These are phyloP conservation scores for Penicillium flavigenum DNA, from an alignment of 495 filamentous ascomycete species.

Conservation along the genomic window DNA sequence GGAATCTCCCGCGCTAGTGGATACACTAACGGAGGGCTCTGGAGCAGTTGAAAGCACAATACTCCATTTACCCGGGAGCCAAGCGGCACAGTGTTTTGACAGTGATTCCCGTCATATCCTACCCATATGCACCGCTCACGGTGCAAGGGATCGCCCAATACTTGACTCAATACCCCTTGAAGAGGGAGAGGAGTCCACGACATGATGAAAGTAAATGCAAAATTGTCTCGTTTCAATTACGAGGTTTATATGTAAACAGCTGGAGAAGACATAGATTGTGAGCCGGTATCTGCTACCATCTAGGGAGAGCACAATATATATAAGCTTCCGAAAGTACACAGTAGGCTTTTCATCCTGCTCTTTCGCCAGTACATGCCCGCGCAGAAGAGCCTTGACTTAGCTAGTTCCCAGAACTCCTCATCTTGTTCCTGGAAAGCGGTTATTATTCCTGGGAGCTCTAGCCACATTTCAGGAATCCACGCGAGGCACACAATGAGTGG, in stretches of 20 bases:
- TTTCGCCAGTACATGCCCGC: neutral
- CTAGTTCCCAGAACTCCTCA: too few species aligned
- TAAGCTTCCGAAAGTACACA: neutral
- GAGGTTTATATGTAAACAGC: neutral
- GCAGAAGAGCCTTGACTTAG: too few species aligned
- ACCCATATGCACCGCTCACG: too few species aligned
- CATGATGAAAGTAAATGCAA: neutral
- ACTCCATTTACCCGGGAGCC: neutral
- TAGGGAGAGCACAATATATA: neutral
- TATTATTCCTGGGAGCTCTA: too few species aligned
- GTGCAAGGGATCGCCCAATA: neutral
- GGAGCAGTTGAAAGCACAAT: neutral
- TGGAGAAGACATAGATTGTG: neutral
- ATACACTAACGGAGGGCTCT: neutral
- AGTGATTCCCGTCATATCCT: neutral
- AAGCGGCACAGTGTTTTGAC: constrained; percentile 2
- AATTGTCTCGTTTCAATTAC: neutral
- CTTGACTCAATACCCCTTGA: neutral
- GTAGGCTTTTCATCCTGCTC: neutral
- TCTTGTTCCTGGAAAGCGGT: too few species aligned
- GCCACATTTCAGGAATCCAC: too few species aligned
- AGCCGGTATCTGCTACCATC: neutral
- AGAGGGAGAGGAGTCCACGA: neutral
- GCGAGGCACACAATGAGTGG: too few species aligned
- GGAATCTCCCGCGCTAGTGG: neutral